Evolutionary conservation across 73 alveolate genomes (phyloP), one percentile per base, ranked within the genome.

Genomic region (Blepharisma japonicum): DNA sequence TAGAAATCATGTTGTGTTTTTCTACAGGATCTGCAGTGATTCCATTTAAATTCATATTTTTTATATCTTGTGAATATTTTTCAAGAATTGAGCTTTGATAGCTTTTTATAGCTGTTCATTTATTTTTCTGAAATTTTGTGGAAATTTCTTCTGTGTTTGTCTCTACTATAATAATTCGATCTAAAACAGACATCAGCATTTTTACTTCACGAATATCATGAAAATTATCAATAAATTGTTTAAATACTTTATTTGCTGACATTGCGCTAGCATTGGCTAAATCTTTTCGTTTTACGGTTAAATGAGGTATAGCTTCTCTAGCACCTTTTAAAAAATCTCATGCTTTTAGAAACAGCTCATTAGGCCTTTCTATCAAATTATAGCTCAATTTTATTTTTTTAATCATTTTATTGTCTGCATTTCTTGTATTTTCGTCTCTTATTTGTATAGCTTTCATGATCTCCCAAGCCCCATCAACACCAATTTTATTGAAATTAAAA

Each of bases 391-490:
- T 20, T 18, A 70, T 45, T 18, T 70, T 45, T 45, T 70, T 39
- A 5, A 45, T 38, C 14, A n/a, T 39, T 25, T 70, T 47, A 38
- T n/a, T 45, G 20, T 39, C n/a, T 54, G 45, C 11, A 45, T 70
- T 70, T 20, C 23, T n/a, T n/a, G 68, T n/a, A 53, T n/a, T 53
- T 53, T 20, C 18, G 2, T 70, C 80, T 47, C 80, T 70, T n/a
- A 18, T n/a, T 9, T 38, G 18, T 7, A n/a, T 7, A 2, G 76
- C 18, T 9, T 45, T 70, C 27, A 47, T 8, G 32, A 70, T 7
- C 42, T 70, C 80, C 80, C 80, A 70, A n/a, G 80, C 80, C 14
- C 80, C 80, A 14, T n/a, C 32, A 5, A 23, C 27, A 14, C 55
- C 27, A n/a, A 70, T 70, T 70, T 70, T 39, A 47, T 70, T 70